Evolutionary conservation across 169 alveolate species (phyloP).

Genomic region (Miamiensis avidus): DNA sequence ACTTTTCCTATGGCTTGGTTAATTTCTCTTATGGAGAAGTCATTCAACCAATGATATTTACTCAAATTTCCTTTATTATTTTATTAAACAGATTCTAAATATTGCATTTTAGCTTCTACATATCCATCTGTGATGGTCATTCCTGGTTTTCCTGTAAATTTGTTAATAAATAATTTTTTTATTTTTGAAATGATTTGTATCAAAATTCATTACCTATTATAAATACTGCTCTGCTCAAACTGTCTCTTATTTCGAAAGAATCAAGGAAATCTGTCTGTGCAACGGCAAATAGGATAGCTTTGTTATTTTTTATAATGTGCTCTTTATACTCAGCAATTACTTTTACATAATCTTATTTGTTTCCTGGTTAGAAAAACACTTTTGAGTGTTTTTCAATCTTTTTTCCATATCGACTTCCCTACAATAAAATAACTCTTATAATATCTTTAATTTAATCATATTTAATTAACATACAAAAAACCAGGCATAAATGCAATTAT

Average conservation of each 20-base stretch:
- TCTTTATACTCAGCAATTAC: neutral
- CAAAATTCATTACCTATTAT: neutral
- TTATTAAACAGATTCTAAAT: too few relatives aligned
- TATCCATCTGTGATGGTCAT: neutral
- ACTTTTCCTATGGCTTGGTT: neutral
- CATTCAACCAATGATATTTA: neutral
- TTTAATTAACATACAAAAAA: neutral
- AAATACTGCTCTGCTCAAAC: neutral
- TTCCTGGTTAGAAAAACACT: neutral
- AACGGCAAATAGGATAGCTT: neutral
- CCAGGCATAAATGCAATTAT: neutral
- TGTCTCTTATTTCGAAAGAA: neutral
- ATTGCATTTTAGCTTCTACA: neutral
- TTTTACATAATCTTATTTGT: neutral
- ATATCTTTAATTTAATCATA: neutral
- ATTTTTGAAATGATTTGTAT: neutral
- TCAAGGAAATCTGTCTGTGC: neutral
- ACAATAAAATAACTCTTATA: too few relatives aligned
- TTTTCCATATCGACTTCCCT: neutral
- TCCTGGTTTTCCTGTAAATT: neutral
- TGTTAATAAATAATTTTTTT: too few relatives aligned
- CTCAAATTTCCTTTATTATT: neutral
- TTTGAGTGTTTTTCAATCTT: neutral
- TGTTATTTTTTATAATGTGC: too few relatives aligned
- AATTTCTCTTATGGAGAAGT: neutral